Base-by-base conservation (phyloP, 1,139 yeast genomes). In the Magnusiomyces suaveolens region DNA sequence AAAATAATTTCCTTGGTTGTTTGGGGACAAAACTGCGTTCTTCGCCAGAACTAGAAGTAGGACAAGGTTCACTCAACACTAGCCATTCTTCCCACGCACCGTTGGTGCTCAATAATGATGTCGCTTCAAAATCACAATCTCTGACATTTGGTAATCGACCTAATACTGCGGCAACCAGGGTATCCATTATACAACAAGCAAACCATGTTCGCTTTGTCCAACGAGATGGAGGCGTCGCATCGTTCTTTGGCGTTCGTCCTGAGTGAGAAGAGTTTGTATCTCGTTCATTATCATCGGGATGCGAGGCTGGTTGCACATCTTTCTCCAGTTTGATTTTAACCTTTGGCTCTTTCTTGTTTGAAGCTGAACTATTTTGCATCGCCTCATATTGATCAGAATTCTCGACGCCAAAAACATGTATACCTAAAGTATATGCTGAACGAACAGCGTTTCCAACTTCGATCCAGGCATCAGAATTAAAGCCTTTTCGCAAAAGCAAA, bases 41-140 rank as follows among this genome's bases (percentile, higher is more conserved):
- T n/a, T 50, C 44, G 8, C 23, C 10, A 2, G 54, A 47, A 48
- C 23, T 46, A 39, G 8, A 47, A 16, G 47, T 36, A 8, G 60
- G 59, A 43, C 53, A 54, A 57, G 58, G 57, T 8, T 41, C 44
- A 20, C 44, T 41, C 44, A 41, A 20, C 21, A 56, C 43, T 18
- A 57, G 57, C 60, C 62, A 59, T 46, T 60, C 62, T 47, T 60
- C 62, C 55, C 56, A 51, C 4, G 55, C 56, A 23, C 53, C 60
- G 2, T 24, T 46, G 36, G 20, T 20, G 43, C 56, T 57, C 20
- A 50, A 52, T n/a, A 59, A 32, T 2, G 54, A 52, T 43, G 48
- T 55, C 14, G 53, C 51, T 12, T 53, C 56, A 43, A 59, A 60
- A 41, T 54, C 59, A 32, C 44, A 50, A 33, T 53, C 57, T 23